phyloP scores from a whole-genome alignment of 345 rosid species.

The Rubroshorea leprosula region DNA sequence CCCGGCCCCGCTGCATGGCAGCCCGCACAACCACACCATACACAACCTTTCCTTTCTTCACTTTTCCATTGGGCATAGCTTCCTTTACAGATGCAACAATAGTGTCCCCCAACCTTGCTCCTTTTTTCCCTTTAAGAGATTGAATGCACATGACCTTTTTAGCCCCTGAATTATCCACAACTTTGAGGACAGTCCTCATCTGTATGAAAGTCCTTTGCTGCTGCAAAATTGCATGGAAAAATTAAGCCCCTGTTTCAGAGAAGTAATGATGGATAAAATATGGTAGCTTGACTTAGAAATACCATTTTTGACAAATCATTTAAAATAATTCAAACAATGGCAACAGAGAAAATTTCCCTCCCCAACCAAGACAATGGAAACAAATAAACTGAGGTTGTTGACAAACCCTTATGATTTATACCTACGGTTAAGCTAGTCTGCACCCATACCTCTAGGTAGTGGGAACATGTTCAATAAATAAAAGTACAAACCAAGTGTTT shows the following conservation, averaged over 20 bases:
- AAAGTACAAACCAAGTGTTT: too few species aligned
- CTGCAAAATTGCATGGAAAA: slow-evolving; percentile 27
- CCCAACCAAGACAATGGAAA: too few species aligned
- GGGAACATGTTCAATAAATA: too few species aligned
- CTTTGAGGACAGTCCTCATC: slow-evolving; percentile 86
- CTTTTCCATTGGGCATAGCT: slow-evolving; percentile 88
- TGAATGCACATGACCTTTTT: slow-evolving; percentile 91
- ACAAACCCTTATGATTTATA: too few species aligned
- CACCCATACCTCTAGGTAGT: too few species aligned
- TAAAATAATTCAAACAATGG: too few species aligned
- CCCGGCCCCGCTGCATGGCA: slow-evolving; percentile 82
- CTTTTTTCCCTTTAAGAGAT: slow-evolving; percentile 67
- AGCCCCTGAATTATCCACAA: slow-evolving; percentile 85
- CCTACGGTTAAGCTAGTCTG: too few species aligned
- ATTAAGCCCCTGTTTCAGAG: not conserved
- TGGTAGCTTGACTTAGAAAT: too few species aligned
- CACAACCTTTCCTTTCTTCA: slow-evolving; percentile 85
- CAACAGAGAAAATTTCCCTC: too few species aligned
- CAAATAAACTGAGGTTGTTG: too few species aligned
- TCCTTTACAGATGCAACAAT: slow-evolving; percentile 86
- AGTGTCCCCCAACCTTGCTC: slow-evolving; percentile 78
- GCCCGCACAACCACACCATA: slow-evolving; percentile 83
- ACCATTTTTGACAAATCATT: too few species aligned
- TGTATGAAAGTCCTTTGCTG: slow-evolving; percentile 79
- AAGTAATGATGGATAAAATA: too few species aligned